Conservation (phyloP, 78 protist genomes). For the Diacronema lutheri region DNA sequence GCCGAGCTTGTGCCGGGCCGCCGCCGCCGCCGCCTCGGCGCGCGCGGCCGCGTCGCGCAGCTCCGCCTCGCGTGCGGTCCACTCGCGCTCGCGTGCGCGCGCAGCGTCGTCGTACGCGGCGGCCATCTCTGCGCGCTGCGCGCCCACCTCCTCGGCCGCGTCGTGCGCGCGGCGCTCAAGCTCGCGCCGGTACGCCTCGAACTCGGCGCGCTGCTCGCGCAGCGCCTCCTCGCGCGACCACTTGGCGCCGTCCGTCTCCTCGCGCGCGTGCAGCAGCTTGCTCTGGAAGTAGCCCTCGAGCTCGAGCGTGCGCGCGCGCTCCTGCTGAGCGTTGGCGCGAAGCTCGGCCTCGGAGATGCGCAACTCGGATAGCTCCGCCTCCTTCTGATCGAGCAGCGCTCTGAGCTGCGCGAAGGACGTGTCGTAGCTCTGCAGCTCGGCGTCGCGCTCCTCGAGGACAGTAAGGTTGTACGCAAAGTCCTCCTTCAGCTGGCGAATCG, state of each 20-base stretch:
- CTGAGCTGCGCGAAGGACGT: background rate
- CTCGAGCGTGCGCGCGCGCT: background rate
- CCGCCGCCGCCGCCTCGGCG: background rate
- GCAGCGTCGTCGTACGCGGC: background rate
- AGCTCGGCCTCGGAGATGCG: background rate
- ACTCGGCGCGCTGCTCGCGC: background rate
- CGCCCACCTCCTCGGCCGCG: background rate
- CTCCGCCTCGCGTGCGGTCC: background rate
- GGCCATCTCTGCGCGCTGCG: background rate
- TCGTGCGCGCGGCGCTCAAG: background rate
- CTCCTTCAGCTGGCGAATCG: background rate
- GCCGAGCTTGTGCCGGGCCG: background rate
- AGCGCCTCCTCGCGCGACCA: background rate
- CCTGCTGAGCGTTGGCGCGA: background rate
- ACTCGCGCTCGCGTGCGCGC: background rate
- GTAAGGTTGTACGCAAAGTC: conserved; percentile 2
- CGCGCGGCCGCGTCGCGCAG: background rate
- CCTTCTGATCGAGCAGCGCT: background rate
- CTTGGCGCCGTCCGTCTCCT: background rate
- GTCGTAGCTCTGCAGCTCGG: conserved; percentile 16
- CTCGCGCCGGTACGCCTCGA: background rate
- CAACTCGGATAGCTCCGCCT: background rate
- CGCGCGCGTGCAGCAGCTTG: background rate
- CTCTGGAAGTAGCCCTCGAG: background rate
- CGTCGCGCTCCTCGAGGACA: conserved; percentile 1